Percentiles rank a stretch among this genome's conserved stretches.
These are phyloP conservation scores for Cyamopsis tetragonoloba DNA, from an alignment of 306 rosid species.

Conservation along the genomic window DNA sequence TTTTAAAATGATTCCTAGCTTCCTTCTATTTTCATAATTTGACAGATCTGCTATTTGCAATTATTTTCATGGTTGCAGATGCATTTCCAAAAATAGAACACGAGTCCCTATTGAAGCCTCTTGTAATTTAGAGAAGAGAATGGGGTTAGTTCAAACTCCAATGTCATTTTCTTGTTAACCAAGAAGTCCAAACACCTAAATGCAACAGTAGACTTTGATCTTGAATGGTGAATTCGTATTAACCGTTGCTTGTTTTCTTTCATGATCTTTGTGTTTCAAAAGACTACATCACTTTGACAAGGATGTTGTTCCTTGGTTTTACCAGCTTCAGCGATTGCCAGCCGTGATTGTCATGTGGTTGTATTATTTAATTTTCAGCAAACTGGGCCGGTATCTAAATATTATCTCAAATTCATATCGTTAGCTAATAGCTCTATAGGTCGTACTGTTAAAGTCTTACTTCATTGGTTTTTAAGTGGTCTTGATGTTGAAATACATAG, in stretches of 20 bases:
- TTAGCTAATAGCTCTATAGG: too few relatives aligned
- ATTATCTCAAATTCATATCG: too few relatives aligned
- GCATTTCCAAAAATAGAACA: constrained; percentile 58
- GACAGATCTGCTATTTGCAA: constrained; percentile 4
- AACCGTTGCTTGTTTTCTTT: constrained; percentile 22
- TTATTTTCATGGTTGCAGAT: constrained; percentile 45
- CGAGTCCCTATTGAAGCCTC: constrained; percentile 61
- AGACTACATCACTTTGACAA: constrained; percentile 48
- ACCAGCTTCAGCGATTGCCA: too few relatives aligned
- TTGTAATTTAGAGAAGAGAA: constrained; percentile 49
- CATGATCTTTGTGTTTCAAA: constrained; percentile 29
- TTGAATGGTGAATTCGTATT: constrained; percentile 12
- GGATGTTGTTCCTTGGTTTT: too few relatives aligned
- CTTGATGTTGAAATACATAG: too few relatives aligned
- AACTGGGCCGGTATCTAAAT: too few relatives aligned
- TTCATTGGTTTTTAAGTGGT: too few relatives aligned
- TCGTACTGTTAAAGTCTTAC: too few relatives aligned
- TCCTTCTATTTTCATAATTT: background rate
- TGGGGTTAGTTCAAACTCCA: constrained; percentile 42
- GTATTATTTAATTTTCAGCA: too few relatives aligned
- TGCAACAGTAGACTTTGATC: background rate
- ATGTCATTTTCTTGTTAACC: constrained; percentile 13
- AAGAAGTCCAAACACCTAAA: background rate
- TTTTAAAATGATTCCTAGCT: background rate
- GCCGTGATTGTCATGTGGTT: too few relatives aligned